Base-by-base conservation (phyloP, 163 green algal species). In the Prototheca cutis region DNA sequence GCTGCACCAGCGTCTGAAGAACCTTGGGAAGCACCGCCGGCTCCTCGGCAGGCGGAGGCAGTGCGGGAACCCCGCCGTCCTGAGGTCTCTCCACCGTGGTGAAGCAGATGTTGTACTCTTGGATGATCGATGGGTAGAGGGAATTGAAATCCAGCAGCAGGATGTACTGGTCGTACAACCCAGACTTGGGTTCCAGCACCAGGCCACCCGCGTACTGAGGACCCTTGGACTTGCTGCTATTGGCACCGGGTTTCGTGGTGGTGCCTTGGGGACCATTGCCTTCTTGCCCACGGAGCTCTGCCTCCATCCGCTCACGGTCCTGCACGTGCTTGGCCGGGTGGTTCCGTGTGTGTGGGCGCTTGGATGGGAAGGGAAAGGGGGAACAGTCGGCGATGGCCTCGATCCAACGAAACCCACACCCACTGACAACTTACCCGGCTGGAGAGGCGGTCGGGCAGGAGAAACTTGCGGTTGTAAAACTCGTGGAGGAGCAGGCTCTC, bases 91-190 rank as follows among this genome's bases (percentile, higher is more conserved):
- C 57, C 23, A 97, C 90, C 0, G 93, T 98, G 30, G 93, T 98
- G 82, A 97, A 99, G 80, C 93, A 99, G 68, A 99, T 98, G 83
- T 97, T 96, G 83, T 94, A 98, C 78, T 97, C 92, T 75, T 95
- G 92, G 67, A 99, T 99, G 83, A 99, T 99, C 56, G 86, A 96
- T 18, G 93, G 93, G 83, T 99, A 99, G 61, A 99, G 76, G 3
- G 76, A 91, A 79, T 98, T 98, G 87, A 98, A 99, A 76, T 99
- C 93, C 62, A 99, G 79, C 65, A 98, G 76, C 67, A 97, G 78
- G 28, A 98, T 87, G 62, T 86, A 90, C 51, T 88, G 87, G 75
- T 98, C 92, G 75, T 99, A 99, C 71, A 99, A 81, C 5, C 93
- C 93, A 65, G 89, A 91, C 72, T 97, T 97, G 32, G 93, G 93